Evolutionary conservation across 78 protist species (phyloP), one percentile per base, ranked within the genome.

Genomic region (Paratrimastix pyriformis): DNA sequence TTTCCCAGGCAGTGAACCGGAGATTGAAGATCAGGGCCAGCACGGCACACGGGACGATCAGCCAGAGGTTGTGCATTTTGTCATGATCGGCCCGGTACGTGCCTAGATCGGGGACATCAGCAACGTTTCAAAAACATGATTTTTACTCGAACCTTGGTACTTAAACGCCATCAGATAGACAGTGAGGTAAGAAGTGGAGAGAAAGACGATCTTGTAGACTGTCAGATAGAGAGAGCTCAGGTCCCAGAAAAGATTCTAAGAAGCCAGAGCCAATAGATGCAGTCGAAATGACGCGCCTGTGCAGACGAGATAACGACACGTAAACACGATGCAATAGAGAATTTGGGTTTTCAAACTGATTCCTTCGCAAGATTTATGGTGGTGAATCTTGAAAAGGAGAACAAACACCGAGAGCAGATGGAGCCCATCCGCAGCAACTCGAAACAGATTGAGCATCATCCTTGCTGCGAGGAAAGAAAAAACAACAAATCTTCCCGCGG

Each of bases 271-370:
- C 15, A 35, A 62, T 35, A 26, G 37, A 62, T 35, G 29, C 15
- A 29, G 29, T 35, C 21, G 45, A 33, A 62, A 62, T 29, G 37
- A 11, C 11, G 68, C 15, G 13, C 29, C 15, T 35, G 15, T 62
- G 42, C 15, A 11, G 21, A 15, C 80, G 6, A 76, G 8, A 58
- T 76, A 76, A 40, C 80, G 80, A 26, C 54, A 54, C 3, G 32
- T 54, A 35, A 76, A 76, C 6, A 76, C 80, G 5, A 62, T 62
- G 37, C 44, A 37, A 32, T 76, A 76, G 9, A 62, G 30, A 33
- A 33, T 9, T 33, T 76, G 80, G 5, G 80, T 62, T 32, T 76
- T 62, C 4, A 60, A 5, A 9, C 54, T 33, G 15, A 76, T 76
- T 7, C 72, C 80, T 76, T 60, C 50, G 8, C 24, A 21, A 18